Base-by-base conservation (phyloP, 495 filamentous ascomycete species). In the Chaetomium fimeti region DNA sequence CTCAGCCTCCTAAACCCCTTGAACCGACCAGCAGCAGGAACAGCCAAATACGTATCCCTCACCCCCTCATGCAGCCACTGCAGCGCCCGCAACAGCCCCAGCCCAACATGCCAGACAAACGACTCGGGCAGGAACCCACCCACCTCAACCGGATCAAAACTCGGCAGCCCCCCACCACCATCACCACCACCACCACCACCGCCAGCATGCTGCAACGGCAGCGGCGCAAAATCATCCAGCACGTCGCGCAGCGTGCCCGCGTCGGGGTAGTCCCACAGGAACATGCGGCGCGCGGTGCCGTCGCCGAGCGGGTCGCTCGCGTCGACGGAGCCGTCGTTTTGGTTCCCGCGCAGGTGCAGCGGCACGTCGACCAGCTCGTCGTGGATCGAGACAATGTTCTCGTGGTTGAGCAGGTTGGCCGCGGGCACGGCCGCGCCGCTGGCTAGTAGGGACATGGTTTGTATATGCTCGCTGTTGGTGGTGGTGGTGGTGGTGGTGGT, bases 101-200 rank as follows among this genome's bases (percentile, higher is more conserved):
- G 56, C 25, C 73, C 70, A 11, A 82, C 77, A 60, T 82, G 78
- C 79, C 79, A 82, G 40, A 77, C 73, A 4, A 82, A 57, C 5
- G 72, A 69, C 63, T 82, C 79, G 7, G 78, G 78, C 15, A 81
- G 53, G 54, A 74, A 76, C 0, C 65, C 68, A 18, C 6, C 47
- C 25, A 16, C 13, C 22, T 4, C 29, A 0, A 0, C 15, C 4
- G 27, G 32, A 9, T 36, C 32, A 9, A 43, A 43, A 36, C 1
- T 36, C 32, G 6, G 12, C 32, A 5, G 8, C 32, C 32, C 32
- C 32, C 8, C 5, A 5, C 32, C 32, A 11, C 38, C 38, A 27
- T 11, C 1, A 9, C 49, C 20, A n/a, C 8, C 5, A 5, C 32
- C 32, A 11, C 38, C 38, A 27, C 11, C 1, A 9, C 49, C 20